Evolutionary conservation across 306 rosid genomes (phyloP), one percentile per base, ranked within the genome.

Genomic region (Cucumis cinereus): DNA sequence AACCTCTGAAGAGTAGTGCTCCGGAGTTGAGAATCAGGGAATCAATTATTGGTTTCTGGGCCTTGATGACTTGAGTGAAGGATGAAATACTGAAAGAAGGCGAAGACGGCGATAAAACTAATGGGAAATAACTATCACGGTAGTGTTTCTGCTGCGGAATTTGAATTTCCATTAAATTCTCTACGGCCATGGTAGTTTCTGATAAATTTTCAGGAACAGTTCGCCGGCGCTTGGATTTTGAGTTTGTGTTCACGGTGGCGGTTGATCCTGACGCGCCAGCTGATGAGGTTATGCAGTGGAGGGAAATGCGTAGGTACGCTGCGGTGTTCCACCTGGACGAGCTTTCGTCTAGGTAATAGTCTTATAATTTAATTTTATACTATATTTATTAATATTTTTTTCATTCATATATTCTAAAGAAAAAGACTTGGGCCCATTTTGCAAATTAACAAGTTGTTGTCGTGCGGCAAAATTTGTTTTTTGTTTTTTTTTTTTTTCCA

Each of bases 1-100:
- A 85, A 30, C 83, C 90, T 68, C 95, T 81, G 68, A 90, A 53
- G 82, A 94, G 90, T 7, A 91, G 10, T 1, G 97, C 96, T 23
- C 96, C 93, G 0, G 93, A 90, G 30, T 85, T 72, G 60, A 38
- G 91, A 0, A 94, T 91, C 43, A 83, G 69, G 0, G 92, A 85
- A 75, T 89, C 85, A 5, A 90, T 78, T 49, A 56, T 75, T 0
- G 78, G 81, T 79, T 82, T 84, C 36, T 92, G 81, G 75, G 82
- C 30, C 58, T 86, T 75, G 81, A 94, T 81, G 54, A 85, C 66
- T 56, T 79, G 66, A 4, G 88, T 81, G 15, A 89, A 52, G 66
- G 64, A 47, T 7, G 22, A 75, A 19, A 81, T 82, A 72, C 77
- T 53, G 50, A 60, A 77, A 2, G 82, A 30, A 50, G 78, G 26